Evolutionary conservation across 208 protist species (phyloP), one percentile per base, ranked within the genome.

Genomic region (Porcisia deanei): DNA sequence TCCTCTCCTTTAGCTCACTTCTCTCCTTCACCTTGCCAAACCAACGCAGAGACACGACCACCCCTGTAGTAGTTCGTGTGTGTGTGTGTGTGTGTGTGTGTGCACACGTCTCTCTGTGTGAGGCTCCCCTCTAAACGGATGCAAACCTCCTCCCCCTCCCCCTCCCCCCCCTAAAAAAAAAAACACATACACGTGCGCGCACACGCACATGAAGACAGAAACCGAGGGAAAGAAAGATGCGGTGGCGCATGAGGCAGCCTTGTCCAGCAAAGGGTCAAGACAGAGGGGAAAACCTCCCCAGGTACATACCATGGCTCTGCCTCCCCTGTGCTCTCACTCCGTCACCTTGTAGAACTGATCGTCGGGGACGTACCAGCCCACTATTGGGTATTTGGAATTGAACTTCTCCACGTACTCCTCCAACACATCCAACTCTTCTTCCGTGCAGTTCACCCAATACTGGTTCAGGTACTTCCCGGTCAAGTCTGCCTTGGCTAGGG

Each of bases 281-380:
- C 9, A 5, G 60, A 39, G 41, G 39, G 41, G 59, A 47, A 47
- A 67, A 67, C 30, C 18, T 47, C 18, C 22, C 8, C 60, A 1
- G 37, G 30, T 30, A 30, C 30, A 30, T 0, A 30, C 30, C 30
- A 30, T 30, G 30, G 30, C 30, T 30, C 30, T 30, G 30, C 30
- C 30, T 0, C 30, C 30, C 30, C 30, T 65, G 14, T 5, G 14
- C 45, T 30, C 30, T 75, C 49, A 76, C 7, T 82, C 70, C 45
- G 82, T 73, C 45, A 88, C 68, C 55, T 90, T 76, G 64, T 91
- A 92, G 66, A 92, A 94, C 41, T 64, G 66, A 22, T 91, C 80
- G 59, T 93, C 88, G 2, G 89, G 83, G 14, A 95, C 79, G 76
- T 89, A 94, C 90, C 91, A 96, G 60, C 93, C 93, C 10, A 97